Evolutionary conservation across 208 protist species (phyloP).

Genomic region (Angomonas deanei): DNA sequence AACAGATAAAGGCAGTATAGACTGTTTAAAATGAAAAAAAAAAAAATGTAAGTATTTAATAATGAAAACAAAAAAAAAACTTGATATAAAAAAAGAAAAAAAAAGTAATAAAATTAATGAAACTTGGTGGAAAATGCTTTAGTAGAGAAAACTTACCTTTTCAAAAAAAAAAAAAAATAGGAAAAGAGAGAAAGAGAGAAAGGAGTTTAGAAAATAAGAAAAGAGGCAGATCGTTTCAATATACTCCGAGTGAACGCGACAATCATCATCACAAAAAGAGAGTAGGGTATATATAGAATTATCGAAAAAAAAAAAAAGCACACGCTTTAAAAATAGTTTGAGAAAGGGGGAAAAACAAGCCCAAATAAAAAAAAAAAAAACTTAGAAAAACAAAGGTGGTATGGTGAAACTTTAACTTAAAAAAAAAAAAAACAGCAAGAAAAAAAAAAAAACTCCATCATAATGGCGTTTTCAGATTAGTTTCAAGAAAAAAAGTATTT

Average conservation of each 20-base stretch:
- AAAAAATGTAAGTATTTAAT: not conserved
- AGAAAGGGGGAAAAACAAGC: not conserved
- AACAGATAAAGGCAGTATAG: too few species aligned
- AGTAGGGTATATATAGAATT: not conserved
- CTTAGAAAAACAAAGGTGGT: not conserved
- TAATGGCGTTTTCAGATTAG: too few species aligned
- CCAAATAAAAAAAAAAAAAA: constrained; percentile 1
- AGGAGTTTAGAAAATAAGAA: not conserved
- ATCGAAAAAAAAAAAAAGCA: not conserved
- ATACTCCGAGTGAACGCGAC: too few species aligned
- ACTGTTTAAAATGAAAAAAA: constrained; percentile 7
- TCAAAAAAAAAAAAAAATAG: constrained; percentile 2
- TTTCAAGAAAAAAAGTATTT: too few species aligned
- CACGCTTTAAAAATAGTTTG: not conserved
- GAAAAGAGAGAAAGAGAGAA: constrained; percentile 4
- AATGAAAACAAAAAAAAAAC: not conserved
- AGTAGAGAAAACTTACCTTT: not conserved
- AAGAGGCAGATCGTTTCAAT: not conserved
- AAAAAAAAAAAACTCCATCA: too few species aligned
- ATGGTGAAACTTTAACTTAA: not conserved
- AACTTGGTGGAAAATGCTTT: not conserved
- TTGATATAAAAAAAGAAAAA: not conserved
- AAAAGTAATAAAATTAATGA: not conserved
- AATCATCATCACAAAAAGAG: too few species aligned
- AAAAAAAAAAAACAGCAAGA: too few species aligned